Base-by-base conservation (phyloP, 2,329 filamentous ascomycete species). In the Orbilia oligospora region DNA sequence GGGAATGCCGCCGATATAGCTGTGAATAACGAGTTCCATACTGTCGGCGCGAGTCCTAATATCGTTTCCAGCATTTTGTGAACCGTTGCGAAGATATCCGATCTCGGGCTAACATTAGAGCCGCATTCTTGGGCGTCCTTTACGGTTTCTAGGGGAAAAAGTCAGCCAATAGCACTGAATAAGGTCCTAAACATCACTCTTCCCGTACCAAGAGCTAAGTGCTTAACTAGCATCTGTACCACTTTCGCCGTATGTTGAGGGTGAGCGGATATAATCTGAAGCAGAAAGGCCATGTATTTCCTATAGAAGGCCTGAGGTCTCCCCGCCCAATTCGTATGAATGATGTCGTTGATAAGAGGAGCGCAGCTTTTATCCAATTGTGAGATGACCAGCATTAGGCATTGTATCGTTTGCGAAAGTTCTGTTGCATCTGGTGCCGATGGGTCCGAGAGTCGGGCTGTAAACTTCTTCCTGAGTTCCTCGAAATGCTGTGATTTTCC, bases 11-110 rank as follows among this genome's bases (percentile, higher is more conserved):
- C 71, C 8, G 81, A 71, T 33, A 82, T 65, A 4, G 79, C 58
- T 84, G 61, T 88, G 85, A 46, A 97, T 84, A 61, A 94, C 86
- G 38, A 89, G 88, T 44, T 91, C 89, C 33, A 97, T 88, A 41
- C 90, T 87, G 94, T 92, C 2, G 96, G 94, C 71, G 97, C 92
- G 73, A 97, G 89, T 81, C 90, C 89, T 55, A 97, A 87, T 12
- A 99, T 86, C 82, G 93, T 92, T 80, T 89, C 89, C 14, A 98
- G 85, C 3, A 90, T 90, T 70, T 89, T 87, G 84, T 99, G 94
- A 46, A 96, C 87, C 80, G 96, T 89, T 67, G 89, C 86, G 81
- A 92, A 90, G 83, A 95, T 91, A 73, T 87, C 88, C 63, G 89
- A 87, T 71, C 89, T 88, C 79, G 87, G 87, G 56, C 97, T 89